These are phyloP conservation scores for Malassezia dermatis DNA, from an alignment of 1,284 basidiomycete species.

Conservation along the genomic window DNA sequence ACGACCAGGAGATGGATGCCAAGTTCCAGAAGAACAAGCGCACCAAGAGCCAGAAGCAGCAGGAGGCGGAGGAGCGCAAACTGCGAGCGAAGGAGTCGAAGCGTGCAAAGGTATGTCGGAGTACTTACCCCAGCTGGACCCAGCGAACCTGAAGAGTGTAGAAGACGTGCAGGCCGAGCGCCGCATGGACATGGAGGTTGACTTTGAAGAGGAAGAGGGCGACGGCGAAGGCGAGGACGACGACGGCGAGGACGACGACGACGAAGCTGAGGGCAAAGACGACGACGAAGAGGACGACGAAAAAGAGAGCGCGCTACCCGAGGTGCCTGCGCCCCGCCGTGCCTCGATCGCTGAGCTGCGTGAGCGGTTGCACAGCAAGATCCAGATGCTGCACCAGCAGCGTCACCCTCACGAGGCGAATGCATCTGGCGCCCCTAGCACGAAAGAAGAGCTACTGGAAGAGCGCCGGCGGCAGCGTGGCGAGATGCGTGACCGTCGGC, in stretches of 20 bases:
- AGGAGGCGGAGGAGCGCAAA: slow-evolving; percentile 35
- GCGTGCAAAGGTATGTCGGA: slow-evolving; percentile 7
- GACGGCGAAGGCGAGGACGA: slow-evolving; percentile 2
- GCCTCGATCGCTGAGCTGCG: slow-evolving; percentile 31
- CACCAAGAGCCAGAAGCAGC: slow-evolving; percentile 38
- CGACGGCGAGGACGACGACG: slow-evolving; percentile 19
- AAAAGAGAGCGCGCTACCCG: slow-evolving; percentile 19
- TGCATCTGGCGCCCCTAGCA: slow-evolving; percentile 12
- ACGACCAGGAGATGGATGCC: slow-evolving; percentile 24
- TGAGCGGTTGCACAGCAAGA: slow-evolving; percentile 36
- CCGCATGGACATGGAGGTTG: slow-evolving; percentile 17
- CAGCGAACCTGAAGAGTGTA: slow-evolving; percentile 35
- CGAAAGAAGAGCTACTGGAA: slow-evolving; percentile 39
- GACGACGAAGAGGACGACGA: neutral
- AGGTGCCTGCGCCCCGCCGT: slow-evolving; percentile 18
- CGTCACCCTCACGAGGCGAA: slow-evolving; percentile 15
- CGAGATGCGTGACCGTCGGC: slow-evolving; percentile 39
- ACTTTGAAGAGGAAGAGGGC: slow-evolving; percentile 23
- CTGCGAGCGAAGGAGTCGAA: slow-evolving; percentile 27
- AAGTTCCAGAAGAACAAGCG: slow-evolving; percentile 45
- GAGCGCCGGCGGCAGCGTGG: slow-evolving; percentile 36
- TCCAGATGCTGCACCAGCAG: slow-evolving; percentile 31
- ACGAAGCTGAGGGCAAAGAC: slow-evolving; percentile 14
- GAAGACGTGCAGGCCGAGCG: slow-evolving; percentile 32
- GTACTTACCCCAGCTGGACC: slow-evolving; percentile 22